Conservation (phyloP, 2,329 filamentous ascomycete species). For the Trichophyton benhamiae region DNA sequence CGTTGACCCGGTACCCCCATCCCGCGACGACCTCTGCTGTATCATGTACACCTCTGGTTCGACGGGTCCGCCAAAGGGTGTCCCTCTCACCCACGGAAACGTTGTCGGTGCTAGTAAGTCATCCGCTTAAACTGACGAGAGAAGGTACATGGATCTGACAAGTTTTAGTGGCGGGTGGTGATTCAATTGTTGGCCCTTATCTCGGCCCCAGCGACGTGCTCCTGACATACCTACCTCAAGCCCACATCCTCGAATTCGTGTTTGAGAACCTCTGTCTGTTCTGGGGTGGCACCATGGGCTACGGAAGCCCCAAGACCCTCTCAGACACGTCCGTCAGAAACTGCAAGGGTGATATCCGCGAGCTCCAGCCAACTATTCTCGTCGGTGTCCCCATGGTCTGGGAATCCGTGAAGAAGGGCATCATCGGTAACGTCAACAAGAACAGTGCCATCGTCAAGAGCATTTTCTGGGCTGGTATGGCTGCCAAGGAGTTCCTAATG, state of each 20-base stretch:
- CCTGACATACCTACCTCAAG: constrained; percentile 82
- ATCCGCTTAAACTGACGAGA: background rate
- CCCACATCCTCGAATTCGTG: constrained; percentile 92
- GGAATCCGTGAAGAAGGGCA: constrained; percentile 95
- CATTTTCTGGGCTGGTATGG: constrained; percentile 62
- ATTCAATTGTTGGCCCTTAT: constrained; percentile 62
- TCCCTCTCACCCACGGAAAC: constrained; percentile 63
- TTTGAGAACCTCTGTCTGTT: constrained; percentile 85
- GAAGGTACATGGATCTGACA: background rate
- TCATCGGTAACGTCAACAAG: constrained; percentile 63
- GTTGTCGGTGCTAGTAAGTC: constrained; percentile 63
- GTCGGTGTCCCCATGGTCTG: constrained; percentile 93
- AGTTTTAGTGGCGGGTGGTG: constrained; percentile 60
- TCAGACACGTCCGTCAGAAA: constrained; percentile 77
- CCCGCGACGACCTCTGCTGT: no score
- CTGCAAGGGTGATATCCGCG: constrained; percentile 85
- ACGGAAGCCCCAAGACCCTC: constrained; percentile 80
- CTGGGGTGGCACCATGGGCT: constrained; percentile 78
- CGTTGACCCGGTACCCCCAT: no score
- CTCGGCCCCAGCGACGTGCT: constrained; percentile 67
- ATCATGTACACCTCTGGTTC: constrained; percentile 70
- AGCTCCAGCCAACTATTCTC: constrained; percentile 78
- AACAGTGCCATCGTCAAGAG: constrained; percentile 58
- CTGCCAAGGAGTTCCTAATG: constrained; percentile 50
- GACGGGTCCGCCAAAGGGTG: constrained; percentile 75